phyloP scores from a whole-genome alignment of 2,329 filamentous ascomycete species.

The Colletotrichum neosansevieriae region DNA sequence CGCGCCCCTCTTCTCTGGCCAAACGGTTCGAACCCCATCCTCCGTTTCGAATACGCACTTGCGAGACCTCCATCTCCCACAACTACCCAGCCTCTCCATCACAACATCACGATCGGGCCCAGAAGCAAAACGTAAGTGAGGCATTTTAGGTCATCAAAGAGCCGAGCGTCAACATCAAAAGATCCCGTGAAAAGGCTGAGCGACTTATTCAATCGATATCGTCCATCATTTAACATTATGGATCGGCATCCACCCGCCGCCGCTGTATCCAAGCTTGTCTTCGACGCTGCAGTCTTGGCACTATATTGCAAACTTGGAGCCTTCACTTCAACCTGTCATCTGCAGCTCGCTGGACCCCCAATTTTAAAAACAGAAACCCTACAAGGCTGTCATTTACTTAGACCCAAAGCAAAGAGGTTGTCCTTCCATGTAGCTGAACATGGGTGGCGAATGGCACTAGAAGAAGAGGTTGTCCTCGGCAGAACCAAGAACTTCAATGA shows the following conservation, averaged over 20 bases:
- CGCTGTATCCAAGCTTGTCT: conserved; percentile 25
- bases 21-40: conserved; percentile 23
- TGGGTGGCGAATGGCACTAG: too few species aligned
- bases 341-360: conserved; percentile 22
- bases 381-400: conserved; percentile 15
- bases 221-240: conserved; percentile 35
- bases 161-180: not conserved
- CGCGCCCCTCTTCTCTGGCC: not conserved
- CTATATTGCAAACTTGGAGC: conserved; percentile 27
- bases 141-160: conserved; percentile 14
- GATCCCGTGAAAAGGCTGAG: not conserved
- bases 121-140: conserved; percentile 16
- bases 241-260: conserved; percentile 23
- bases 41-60: conserved; percentile 20
- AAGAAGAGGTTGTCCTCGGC: too few species aligned
- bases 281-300: conserved; percentile 20
- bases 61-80: conserved; percentile 22
- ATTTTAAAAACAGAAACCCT: conserved; percentile 25
- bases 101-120: conserved; percentile 5
- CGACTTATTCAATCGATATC: conserved; percentile 15
- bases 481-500: not conserved
- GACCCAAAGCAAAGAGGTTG: not conserved
- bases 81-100: conserved; percentile 21
- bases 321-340: conserved; percentile 17
- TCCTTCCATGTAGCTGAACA: too few species aligned